Evolutionary conservation across 2,329 filamentous ascomycete genomes (phyloP).

Genomic region (Arachnomyces sp.): DNA sequence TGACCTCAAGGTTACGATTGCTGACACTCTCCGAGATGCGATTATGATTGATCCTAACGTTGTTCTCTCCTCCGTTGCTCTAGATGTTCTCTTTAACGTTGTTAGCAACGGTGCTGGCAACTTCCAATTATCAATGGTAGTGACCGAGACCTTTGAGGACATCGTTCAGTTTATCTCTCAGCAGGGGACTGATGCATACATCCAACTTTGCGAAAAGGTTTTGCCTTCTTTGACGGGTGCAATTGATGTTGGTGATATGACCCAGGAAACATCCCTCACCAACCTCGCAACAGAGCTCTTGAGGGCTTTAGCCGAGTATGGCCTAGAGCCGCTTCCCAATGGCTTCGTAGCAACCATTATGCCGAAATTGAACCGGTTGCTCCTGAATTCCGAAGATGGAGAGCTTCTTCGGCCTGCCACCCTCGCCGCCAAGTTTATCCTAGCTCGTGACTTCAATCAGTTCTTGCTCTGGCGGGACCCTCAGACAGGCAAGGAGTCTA

Average conservation of each 20-base stretch:
- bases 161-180: slow-evolving; percentile 64
- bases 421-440: slow-evolving; percentile 78
- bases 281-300: slow-evolving; percentile 83
- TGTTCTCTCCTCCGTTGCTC: slow-evolving; percentile 62
- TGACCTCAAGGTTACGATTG: slow-evolving; percentile 82
- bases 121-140: slow-evolving; percentile 81
- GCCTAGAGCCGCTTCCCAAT: slow-evolving; percentile 73
- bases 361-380: slow-evolving; percentile 75
- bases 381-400: slow-evolving; percentile 78
- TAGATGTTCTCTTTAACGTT: slow-evolving; percentile 78
- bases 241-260: slow-evolving; percentile 80
- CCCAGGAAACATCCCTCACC: slow-evolving; percentile 74
- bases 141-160: slow-evolving; percentile 86
- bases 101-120: slow-evolving; percentile 83
- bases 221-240: slow-evolving; percentile 80
- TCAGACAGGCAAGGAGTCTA: slow-evolving; percentile 67
- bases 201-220: slow-evolving; percentile 74
- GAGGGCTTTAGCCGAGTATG: slow-evolving; percentile 71
- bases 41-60: slow-evolving; percentile 73
- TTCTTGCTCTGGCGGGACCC: slow-evolving; percentile 78
- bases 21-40: slow-evolving; percentile 75
- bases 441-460: slow-evolving; percentile 83
- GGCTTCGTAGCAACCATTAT: slow-evolving; percentile 80
- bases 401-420: slow-evolving; percentile 83
- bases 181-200: slow-evolving; percentile 60